Conservation (phyloP, 1,139 yeast species). For the Entelexis paramagnoliae region DNA sequence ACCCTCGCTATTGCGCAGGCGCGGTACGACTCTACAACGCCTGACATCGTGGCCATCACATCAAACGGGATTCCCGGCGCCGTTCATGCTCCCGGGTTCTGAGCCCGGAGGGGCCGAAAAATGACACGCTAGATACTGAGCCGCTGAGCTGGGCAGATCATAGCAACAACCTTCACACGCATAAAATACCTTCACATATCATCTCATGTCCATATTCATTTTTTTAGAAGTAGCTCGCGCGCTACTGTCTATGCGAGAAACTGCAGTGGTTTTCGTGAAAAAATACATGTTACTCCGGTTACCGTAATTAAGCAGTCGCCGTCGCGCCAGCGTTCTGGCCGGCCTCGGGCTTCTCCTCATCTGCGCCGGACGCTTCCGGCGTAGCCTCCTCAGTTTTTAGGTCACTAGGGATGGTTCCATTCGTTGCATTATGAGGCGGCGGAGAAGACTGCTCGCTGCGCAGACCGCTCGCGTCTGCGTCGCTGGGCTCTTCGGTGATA, state of each 20-base stretch:
- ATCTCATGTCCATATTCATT: too few relatives aligned
- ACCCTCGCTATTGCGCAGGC: slow-evolving; percentile 61
- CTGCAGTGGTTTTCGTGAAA: too few relatives aligned
- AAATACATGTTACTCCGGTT: too few relatives aligned
- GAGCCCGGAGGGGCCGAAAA: background rate
- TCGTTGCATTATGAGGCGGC: background rate
- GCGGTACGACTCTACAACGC: slow-evolving; percentile 30
- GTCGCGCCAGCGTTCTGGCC: background rate
- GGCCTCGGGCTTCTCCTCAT: background rate
- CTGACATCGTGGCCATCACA: slow-evolving; percentile 12
- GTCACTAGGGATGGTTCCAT: background rate
- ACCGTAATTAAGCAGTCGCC: background rate
- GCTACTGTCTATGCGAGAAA: too few relatives aligned
- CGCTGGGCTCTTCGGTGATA: slow-evolving; percentile 12
- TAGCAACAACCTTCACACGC: background rate
- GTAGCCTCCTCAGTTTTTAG: background rate
- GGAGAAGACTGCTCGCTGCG: background rate
- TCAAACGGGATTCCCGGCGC: slow-evolving; percentile 1
- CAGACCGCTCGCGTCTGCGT: background rate
- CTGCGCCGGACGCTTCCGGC: background rate
- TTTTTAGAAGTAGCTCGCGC: too few relatives aligned
- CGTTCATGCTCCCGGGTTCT: background rate
- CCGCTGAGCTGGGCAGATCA: too few relatives aligned
- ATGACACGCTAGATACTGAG: background rate
- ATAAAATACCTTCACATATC: background rate